Percentiles rank a stretch among this genome's conserved stretches.
phyloP scores from a whole-genome alignment of 805 yeast genomes.

The Henningerozyma blattae region DNA sequence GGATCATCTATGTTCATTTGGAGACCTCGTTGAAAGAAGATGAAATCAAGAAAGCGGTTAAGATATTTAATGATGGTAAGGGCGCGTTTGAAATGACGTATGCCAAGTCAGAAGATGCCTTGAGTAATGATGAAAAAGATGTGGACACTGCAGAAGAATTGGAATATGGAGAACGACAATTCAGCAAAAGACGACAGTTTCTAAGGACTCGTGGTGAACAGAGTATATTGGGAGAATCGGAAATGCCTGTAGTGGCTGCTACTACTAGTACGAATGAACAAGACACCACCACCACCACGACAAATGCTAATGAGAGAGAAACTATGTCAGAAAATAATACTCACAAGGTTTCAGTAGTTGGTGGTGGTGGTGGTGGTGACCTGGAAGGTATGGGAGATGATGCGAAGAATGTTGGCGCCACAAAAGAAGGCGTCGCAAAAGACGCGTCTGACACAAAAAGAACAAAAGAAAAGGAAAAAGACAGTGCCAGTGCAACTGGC shows the following conservation, averaged over 20 bases:
- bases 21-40: slow-evolving; percentile 56
- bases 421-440: slow-evolving; percentile 1
- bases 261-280: no score
- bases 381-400: no score
- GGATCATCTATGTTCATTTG: slow-evolving; percentile 72
- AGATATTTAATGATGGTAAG: slow-evolving; percentile 6
- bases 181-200: slow-evolving; percentile 15
- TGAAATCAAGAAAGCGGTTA: slow-evolving; percentile 26
- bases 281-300: no score
- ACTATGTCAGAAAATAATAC: no score
- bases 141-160: slow-evolving; percentile 19
- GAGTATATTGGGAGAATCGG: no score
- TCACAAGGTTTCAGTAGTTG: no score
- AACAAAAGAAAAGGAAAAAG: slow-evolving; percentile 1
- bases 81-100: no score
- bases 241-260: no score
- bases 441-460: not conserved
- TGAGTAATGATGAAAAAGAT: slow-evolving; percentile 12
- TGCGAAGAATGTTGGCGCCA: no score
- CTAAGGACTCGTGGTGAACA: slow-evolving; percentile 13
- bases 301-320: no score
- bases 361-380: no score
- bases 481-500: not conserved
- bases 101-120: slow-evolving; percentile 8
- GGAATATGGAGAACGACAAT: slow-evolving; percentile 18